Conservation (phyloP, 2,329 filamentous ascomycete genomes). For the Cytospora piceae region DNA sequence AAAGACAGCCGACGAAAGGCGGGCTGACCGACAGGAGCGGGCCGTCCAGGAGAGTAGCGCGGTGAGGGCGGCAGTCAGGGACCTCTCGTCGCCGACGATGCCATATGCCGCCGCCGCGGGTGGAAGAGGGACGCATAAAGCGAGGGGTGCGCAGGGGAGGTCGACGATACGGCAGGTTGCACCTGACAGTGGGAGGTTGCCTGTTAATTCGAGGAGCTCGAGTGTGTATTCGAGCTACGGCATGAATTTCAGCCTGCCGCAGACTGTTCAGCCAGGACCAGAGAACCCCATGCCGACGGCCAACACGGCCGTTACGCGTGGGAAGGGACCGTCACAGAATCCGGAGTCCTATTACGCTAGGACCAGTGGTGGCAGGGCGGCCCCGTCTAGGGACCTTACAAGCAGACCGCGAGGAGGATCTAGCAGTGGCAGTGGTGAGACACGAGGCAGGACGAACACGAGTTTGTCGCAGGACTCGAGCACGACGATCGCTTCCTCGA, state of each 20-base stretch:
- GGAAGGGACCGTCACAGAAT: constrained; percentile 3
- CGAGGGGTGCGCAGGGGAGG: neutral
- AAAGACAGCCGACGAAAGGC: constrained; percentile 27
- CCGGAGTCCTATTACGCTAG: constrained; percentile 18
- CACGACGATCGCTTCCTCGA: constrained; percentile 45
- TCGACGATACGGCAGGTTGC: constrained; percentile 27
- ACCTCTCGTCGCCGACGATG: constrained; percentile 26
- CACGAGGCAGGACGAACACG: constrained; percentile 25
- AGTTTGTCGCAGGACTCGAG: constrained; percentile 40
- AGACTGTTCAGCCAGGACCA: constrained; percentile 29
- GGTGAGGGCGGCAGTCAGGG: constrained; percentile 30
- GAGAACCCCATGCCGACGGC: constrained; percentile 33
- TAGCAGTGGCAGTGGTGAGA: neutral
- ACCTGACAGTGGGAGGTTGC: constrained; percentile 26
- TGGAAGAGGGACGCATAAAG: neutral
- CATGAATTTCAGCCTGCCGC: constrained; percentile 37
- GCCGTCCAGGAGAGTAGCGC: constrained; percentile 28
- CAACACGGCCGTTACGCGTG: constrained; percentile 2
- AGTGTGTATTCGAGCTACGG: constrained; percentile 41
- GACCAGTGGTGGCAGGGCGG: neutral
- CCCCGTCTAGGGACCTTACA: constrained; percentile 11
- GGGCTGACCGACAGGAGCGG: constrained; percentile 17
- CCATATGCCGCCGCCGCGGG: constrained; percentile 35
- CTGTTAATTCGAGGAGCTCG: constrained; percentile 37
- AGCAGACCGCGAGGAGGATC: constrained; percentile 25